phyloP scores from a whole-genome alignment of 805 yeast species.

The Metschnikowia kofuensis region DNA sequence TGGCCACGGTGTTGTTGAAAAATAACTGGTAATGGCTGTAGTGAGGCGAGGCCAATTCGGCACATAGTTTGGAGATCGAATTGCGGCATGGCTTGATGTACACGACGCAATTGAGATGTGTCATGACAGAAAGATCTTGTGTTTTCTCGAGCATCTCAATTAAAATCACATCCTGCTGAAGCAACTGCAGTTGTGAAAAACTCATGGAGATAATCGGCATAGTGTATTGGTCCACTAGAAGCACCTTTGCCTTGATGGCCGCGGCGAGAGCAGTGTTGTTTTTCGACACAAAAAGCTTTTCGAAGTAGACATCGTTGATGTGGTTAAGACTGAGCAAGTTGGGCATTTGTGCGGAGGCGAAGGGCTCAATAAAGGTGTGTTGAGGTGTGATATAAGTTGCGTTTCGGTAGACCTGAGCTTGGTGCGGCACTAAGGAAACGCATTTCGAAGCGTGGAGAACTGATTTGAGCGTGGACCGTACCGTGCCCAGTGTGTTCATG shows the following conservation, averaged over 20 bases:
- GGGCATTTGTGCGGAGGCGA: not conserved
- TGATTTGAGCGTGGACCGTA: no score
- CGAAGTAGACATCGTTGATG: constrained; percentile 17
- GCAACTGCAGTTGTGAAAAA: constrained; percentile 80
- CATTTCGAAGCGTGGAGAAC: no score
- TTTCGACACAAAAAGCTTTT: constrained; percentile 19
- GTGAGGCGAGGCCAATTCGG: constrained; percentile 75
- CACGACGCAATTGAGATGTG: constrained; percentile 74
- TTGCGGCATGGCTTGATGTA: constrained; percentile 72
- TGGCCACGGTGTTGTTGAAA: constrained; percentile 73
- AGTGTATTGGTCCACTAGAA: constrained; percentile 76
- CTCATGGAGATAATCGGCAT: constrained; percentile 84
- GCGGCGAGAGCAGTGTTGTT: constrained; percentile 16
- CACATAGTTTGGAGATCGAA: constrained; percentile 55
- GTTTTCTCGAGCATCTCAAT: constrained; percentile 59
- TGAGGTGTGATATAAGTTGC: no score
- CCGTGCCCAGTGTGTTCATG: no score
- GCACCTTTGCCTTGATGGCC: constrained; percentile 55
- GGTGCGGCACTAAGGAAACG: no score
- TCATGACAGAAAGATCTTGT: constrained; percentile 59
- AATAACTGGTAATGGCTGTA: constrained; percentile 74
- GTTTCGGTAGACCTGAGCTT: no score
- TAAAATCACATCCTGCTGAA: constrained; percentile 80
- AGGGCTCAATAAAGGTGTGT: no score
- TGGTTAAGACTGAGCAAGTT: constrained; percentile 18